Percentiles rank a stretch among this genome's conserved stretches.
These are phyloP conservation scores for Vitis amurensis DNA, from an alignment of 164 flowering plant genomes.

Conservation along the genomic window DNA sequence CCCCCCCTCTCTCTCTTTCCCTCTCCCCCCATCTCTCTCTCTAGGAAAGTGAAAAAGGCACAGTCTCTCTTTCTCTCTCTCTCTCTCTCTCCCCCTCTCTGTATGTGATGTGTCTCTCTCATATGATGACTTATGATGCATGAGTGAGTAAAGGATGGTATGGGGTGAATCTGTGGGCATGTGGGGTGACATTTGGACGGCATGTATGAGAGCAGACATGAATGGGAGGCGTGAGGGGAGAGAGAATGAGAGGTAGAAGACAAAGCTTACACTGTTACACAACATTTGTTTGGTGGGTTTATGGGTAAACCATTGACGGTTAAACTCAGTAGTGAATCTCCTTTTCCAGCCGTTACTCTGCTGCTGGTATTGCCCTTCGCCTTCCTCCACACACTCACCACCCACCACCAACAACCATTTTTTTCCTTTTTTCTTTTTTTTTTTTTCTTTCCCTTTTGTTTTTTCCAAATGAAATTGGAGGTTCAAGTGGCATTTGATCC, in stretches of 20 bases:
- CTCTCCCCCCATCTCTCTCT: too few species aligned
- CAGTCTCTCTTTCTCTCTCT: not conserved
- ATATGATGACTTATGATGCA: not conserved
- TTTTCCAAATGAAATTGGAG: too few species aligned
- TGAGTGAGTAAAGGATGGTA: not conserved
- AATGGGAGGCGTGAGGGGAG: slow-evolving; percentile 12
- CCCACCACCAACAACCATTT: too few species aligned
- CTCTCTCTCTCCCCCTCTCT: not conserved
- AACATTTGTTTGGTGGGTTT: not conserved
- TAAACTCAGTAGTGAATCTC: not conserved
- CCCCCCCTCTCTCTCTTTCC: too few species aligned
- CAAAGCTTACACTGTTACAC: too few species aligned
- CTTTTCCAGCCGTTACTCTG: not conserved
- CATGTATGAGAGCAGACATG: not conserved
- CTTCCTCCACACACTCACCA: too few species aligned
- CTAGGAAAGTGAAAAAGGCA: too few species aligned
- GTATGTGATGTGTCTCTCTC: not conserved
- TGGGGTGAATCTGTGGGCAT: not conserved
- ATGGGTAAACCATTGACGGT: not conserved
- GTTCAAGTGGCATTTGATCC: too few species aligned
- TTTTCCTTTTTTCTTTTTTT: too few species aligned
- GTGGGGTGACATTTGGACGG: not conserved
- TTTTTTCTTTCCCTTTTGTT: too few species aligned
- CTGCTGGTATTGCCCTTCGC: too few species aligned
- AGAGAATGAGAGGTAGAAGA: not conserved